Evolutionary conservation across 2,329 filamentous ascomycete species (phyloP).

Genomic region (Phyllosticta paracitricarpa): DNA sequence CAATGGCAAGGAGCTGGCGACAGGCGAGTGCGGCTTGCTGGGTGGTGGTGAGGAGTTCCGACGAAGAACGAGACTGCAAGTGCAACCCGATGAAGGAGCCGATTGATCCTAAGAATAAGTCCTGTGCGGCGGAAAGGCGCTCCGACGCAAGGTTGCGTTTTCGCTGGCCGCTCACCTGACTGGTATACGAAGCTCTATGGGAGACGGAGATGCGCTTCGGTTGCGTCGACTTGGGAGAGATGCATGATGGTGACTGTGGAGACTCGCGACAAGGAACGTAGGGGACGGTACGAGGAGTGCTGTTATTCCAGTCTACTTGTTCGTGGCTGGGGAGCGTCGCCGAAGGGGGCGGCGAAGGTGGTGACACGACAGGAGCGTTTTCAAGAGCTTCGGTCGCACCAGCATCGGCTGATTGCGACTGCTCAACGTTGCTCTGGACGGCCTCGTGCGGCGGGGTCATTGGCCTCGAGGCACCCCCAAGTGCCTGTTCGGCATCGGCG

Average conservation of each 20-base stretch:
- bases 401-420: constrained; percentile 4
- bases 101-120: constrained; percentile 80
- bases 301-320: not conserved
- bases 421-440: constrained; percentile 6
- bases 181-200: constrained; percentile 69
- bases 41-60: constrained; percentile 72
- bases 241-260: constrained; percentile 2
- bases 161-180: constrained; percentile 51
- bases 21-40: constrained; percentile 77
- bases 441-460: constrained; percentile 29
- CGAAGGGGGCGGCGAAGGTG: not conserved
- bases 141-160: constrained; percentile 73
- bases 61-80: constrained; percentile 81
- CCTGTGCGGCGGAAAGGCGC: constrained; percentile 68
- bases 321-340: constrained; percentile 2
- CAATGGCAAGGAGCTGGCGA: constrained; percentile 64
- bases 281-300: constrained; percentile 1
- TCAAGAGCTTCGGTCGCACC: constrained; percentile 2
- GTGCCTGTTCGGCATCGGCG: constrained; percentile 26
- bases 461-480: constrained; percentile 17
- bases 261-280: not conserved
- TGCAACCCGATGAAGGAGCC: constrained; percentile 92
- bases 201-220: constrained; percentile 45
- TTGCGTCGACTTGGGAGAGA: constrained; percentile 4
- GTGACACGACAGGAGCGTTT: constrained; percentile 7